phyloP scores from a whole-genome alignment of 257 asterid species.

The Paulownia fortunei region DNA sequence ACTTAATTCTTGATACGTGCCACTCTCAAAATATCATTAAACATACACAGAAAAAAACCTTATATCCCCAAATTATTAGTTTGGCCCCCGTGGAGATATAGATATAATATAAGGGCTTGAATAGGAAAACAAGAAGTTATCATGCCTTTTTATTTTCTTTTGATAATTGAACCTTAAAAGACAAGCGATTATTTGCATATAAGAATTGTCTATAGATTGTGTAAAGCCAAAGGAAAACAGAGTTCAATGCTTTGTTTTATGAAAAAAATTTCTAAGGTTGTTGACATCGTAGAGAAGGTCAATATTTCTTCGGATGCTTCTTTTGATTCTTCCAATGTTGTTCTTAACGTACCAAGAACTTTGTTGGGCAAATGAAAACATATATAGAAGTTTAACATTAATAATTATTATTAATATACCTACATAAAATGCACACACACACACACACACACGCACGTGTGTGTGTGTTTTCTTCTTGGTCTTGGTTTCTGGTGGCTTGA shows the following conservation, averaged over 20 bases:
- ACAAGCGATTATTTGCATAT: background rate
- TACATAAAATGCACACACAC: background rate
- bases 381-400: background rate
- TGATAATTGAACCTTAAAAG: slow-evolving; percentile 15
- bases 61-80: no score
- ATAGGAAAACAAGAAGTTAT: background rate
- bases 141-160: background rate
- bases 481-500: background rate
- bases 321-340: background rate
- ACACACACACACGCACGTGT: background rate
- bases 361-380: slow-evolving; percentile 24
- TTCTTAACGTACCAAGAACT: slow-evolving; percentile 28
- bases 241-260: slow-evolving; percentile 16
- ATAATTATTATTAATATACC: background rate
- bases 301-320: background rate
- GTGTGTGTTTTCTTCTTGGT: background rate
- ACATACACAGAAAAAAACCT: background rate
- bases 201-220: background rate
- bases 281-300: background rate
- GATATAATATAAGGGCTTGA: background rate
- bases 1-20: no score
- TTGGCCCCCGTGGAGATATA: background rate
- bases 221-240: slow-evolving; percentile 25
- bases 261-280: background rate
- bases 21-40: no score